Evolutionary conservation across 2,329 filamentous ascomycete species (phyloP), one percentile per base, ranked within the genome.

Genomic region (Domatiomyces globalis): DNA sequence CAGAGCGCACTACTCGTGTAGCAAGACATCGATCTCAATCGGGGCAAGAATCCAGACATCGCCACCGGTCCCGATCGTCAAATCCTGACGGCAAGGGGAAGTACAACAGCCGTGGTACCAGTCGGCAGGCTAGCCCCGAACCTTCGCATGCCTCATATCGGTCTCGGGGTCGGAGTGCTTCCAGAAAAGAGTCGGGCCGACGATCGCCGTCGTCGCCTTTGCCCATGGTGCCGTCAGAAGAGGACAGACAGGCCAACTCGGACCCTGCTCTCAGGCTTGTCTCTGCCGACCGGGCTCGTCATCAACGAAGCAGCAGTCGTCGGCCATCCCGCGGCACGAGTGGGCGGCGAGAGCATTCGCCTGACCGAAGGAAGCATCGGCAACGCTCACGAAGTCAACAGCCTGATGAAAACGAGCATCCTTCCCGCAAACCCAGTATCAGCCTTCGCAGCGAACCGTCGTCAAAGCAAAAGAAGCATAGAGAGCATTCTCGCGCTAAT

Each of bases 191-290:
- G 17, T 76, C 73, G 2, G 79, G 69, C 2, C 69, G 76, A 45
- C 75, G 81, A 48, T 95, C 88, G 1, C 88, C 89, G 1, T 84
- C 85, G 0, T 90, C 87, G 1, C 87, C 89, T 1, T 70, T 88
- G 19, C 85, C 87, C 3, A 83, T 90, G 72, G 80, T 84, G 12
- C 71, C 73, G 5, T 71, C 75, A 2, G 78, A 74, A 18, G 74
- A 73, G 17, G 71, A 73, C 15, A 68, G 75, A 51, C 71, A 74
- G 43, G 75, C 74, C 44, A 73, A 73, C 45, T 71, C 69, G 18
- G 81, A 80, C 1, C 83, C 86, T 50, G 65, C 67, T 10, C 59
- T 73, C 43, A 65, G 67, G 25, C 62, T 73, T 25, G 69, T 74
- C 6, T 63, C 67, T 20, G 67, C 65, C 27, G 69, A 75, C 49